These are phyloP conservation scores for Forsythia suspensa DNA, from an alignment of 257 asterid species.

Conservation along the genomic window DNA sequence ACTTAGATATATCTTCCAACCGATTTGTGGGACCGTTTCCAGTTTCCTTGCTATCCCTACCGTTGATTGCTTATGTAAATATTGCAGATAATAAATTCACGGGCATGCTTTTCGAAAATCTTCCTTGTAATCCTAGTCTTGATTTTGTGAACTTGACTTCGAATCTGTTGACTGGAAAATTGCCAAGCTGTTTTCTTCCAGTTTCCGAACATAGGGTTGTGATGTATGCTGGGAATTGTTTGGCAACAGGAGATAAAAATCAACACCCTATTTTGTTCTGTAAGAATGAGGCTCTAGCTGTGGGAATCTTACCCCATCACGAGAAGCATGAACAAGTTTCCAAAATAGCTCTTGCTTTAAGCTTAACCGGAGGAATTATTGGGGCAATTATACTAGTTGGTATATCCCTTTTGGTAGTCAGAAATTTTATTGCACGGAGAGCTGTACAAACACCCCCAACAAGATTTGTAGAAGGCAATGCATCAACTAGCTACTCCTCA, in stretches of 20 bases:
- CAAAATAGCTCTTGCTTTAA: constrained; percentile 43
- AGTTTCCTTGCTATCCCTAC: constrained; percentile 59
- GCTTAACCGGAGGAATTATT: constrained; percentile 52
- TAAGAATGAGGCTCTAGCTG: constrained; percentile 80
- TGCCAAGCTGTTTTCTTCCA: constrained; percentile 62
- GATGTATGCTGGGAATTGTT: constrained; percentile 58
- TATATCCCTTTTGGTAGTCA: constrained; percentile 35
- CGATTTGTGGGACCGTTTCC: constrained; percentile 84
- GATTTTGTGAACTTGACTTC: constrained; percentile 65
- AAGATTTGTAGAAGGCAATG: constrained; percentile 43
- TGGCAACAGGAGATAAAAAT: constrained; percentile 42
- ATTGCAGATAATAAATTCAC: constrained; percentile 69
- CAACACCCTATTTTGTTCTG: constrained; percentile 70
- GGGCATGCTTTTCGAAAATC: constrained; percentile 66
- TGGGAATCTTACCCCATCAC: constrained; percentile 66
- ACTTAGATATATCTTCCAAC: constrained; percentile 67
- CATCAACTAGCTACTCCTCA: constrained; percentile 57
- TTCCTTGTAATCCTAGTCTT: constrained; percentile 51
- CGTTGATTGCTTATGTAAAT: constrained; percentile 54
- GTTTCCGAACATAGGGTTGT: constrained; percentile 36
- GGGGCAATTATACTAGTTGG: constrained; percentile 51
- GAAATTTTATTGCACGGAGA: constrained; percentile 44
- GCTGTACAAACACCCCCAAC: constrained; percentile 30
- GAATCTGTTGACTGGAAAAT: constrained; percentile 72
- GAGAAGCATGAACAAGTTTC: constrained; percentile 39